Conservation (phyloP, 306 rosid genomes). For the Inga leiocalycina region DNA sequence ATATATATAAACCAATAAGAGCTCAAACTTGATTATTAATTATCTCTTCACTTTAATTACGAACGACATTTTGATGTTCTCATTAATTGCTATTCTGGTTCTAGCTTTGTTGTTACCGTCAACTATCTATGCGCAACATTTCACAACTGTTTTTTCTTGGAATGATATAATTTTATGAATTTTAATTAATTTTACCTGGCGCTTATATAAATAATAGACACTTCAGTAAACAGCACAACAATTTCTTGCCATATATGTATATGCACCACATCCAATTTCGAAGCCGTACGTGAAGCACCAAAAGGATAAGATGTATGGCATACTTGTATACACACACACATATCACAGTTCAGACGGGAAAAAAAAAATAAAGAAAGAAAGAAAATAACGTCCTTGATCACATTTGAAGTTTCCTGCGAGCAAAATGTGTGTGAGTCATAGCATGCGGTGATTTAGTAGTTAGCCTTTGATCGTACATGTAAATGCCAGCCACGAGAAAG, state of each 20-base stretch:
- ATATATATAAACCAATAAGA: background rate
- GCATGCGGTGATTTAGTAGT: background rate
- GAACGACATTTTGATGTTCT: background rate
- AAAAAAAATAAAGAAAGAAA: background rate
- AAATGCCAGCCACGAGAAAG: slow-evolving; percentile 41
- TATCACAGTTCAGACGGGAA: too few species aligned
- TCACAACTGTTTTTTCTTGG: background rate
- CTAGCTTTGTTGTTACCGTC: background rate
- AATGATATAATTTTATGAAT: background rate
- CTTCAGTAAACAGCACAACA: background rate
- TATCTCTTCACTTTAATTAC: background rate
- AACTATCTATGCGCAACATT: background rate
- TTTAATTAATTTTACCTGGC: background rate
- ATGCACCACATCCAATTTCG: background rate
- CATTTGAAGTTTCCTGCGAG: background rate
- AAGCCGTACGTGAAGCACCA: background rate
- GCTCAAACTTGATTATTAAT: background rate
- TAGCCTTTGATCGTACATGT: background rate
- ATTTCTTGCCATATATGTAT: background rate
- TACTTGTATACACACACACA: background rate
- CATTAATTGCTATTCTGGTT: background rate
- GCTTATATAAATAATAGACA: background rate
- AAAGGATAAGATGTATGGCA: background rate
- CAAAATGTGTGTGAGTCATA: background rate
- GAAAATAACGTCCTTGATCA: background rate